Base-by-base conservation (phyloP, 2,329 filamentous ascomycete species). In the Neopestalotiopsis rosae region DNA sequence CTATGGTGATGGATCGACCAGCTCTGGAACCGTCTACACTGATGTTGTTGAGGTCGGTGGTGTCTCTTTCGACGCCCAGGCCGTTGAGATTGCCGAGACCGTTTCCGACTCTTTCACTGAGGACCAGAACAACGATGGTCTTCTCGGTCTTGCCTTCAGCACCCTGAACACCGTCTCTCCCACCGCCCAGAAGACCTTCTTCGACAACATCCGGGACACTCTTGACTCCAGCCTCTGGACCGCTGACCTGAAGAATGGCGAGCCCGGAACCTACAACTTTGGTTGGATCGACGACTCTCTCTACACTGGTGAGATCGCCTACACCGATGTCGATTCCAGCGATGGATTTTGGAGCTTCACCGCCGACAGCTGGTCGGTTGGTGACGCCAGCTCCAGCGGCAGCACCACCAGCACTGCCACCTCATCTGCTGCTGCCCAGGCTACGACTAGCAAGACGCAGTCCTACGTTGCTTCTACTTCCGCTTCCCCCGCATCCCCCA, bases 141-240 rank as follows among this genome's bases (percentile, higher is more conserved):
- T 81, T 3, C 71, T 81, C 20, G 79, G 79, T 4, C 73, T 81
- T 4, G 79, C 76, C 14, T 79, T 81, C 73, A 78, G 76, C 69
- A 77, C 63, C 68, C 70, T 80, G 65, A 80, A 80, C 75, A 79
- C 78, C 17, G 77, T 78, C 32, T 28, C 68, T 30, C 74, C 77
- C 40, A 67, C 24, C 1, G 20, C 63, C n/a, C 71, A 78, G 68
- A 78, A 76, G 69, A 80, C 78, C 3, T 80, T 77, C 69, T 78
- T 81, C 69, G 78, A 81, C 70, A 79, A 76, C 69, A 68, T 77
- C 38, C 69, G 71, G 63, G 59, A 65, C 64, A 70, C 69, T 64
- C 74, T 81, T 32, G 72, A 72, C 57, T 66, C 69, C 12, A 73
- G 76, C 38, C 70, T 79, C 40, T 81, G 75, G 71, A 77, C 78